Percentiles rank a stretch among this genome's conserved stretches.
phyloP scores from a whole-genome alignment of 129 eudicot species.

The Calendula officinalis region DNA sequence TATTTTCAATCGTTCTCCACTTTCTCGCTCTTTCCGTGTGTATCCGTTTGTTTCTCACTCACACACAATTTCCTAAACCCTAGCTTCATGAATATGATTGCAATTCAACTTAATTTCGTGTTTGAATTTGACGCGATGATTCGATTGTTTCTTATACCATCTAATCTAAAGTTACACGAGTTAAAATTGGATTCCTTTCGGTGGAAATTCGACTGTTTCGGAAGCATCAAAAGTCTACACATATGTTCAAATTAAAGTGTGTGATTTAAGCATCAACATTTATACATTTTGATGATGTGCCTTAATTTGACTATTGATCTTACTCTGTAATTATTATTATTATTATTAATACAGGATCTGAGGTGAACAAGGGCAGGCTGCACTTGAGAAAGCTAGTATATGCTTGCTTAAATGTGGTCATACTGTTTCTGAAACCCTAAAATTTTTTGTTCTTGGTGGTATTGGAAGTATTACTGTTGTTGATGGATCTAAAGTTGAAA shows the following conservation, averaged over 20 bases:
- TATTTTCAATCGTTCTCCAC: conserved; percentile 1
- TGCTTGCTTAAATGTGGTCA: conserved; percentile 98
- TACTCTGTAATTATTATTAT: background rate
- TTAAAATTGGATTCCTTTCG: background rate
- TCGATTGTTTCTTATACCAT: background rate
- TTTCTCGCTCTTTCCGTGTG: background rate
- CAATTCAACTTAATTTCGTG: conserved; percentile 2
- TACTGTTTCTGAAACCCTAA: conserved; percentile 89
- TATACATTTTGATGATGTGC: background rate
- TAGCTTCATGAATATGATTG: background rate
- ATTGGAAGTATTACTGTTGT: conserved; percentile 91
- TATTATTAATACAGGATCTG: conserved; percentile 65
- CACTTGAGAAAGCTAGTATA: conserved; percentile 89
- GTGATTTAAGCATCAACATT: too few species aligned
- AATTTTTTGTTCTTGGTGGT: conserved; percentile 94
- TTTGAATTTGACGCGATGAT: background rate
- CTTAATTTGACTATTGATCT: conserved; percentile 1
- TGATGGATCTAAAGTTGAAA: conserved; percentile 89
- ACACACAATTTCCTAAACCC: conserved; percentile 23
- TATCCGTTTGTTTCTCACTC: background rate
- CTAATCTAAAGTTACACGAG: background rate
- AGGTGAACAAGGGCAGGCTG: conserved; percentile 99
- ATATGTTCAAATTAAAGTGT: too few species aligned
- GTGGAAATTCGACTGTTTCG: background rate
- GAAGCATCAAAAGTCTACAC: too few species aligned